These are phyloP conservation scores for Hibiscus syriacus DNA, from an alignment of 345 rosid genomes.

Conservation along the genomic window DNA sequence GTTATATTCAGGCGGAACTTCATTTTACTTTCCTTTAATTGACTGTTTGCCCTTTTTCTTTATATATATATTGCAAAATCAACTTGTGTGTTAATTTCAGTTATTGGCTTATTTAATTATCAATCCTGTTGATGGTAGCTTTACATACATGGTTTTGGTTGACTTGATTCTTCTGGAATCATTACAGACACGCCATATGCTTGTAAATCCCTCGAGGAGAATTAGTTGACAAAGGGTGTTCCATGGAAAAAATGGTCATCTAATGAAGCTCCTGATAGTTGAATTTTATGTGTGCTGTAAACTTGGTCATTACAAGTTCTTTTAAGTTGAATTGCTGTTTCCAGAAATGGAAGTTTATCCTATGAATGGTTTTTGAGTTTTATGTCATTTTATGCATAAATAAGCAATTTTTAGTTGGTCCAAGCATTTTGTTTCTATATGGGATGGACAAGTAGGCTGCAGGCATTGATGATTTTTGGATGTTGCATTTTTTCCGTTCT, in stretches of 20 bases:
- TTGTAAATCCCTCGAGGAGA: neutral
- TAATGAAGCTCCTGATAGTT: no score
- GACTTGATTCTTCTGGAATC: neutral
- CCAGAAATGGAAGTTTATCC: no score
- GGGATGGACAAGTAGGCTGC: no score
- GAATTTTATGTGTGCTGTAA: no score
- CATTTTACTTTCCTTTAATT: neutral
- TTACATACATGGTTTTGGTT: neutral
- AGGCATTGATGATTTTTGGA: no score
- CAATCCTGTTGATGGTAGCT: neutral
- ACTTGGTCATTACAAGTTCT: no score
- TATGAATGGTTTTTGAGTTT: no score
- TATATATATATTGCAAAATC: neutral
- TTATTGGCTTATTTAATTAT: neutral
- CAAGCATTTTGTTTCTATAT: no score
- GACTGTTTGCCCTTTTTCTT: neutral
- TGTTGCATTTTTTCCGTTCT: no score
- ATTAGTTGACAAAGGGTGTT: neutral
- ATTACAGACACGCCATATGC: neutral
- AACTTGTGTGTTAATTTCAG: neutral
- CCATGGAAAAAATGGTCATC: neutral
- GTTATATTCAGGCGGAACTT: neutral
- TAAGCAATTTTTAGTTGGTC: no score
- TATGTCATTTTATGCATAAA: no score
- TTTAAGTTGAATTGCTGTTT: no score